Evolutionary conservation across 2,329 filamentous ascomycete genomes (phyloP).

Genomic region (Tolypocladium endophyticum): DNA sequence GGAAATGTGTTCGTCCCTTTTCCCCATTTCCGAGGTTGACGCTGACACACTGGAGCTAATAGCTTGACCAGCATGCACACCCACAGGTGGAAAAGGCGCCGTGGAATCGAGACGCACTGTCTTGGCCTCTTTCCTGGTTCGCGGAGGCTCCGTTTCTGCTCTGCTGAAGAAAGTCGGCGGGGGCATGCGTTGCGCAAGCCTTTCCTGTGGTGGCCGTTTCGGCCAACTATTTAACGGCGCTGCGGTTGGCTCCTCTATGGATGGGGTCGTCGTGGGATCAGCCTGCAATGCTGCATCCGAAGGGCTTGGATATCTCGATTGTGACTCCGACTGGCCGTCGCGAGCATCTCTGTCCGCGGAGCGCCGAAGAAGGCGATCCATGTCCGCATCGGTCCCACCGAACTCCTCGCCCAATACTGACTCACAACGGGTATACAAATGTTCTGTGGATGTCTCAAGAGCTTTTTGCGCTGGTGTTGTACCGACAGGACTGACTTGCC

Average conservation of each 20-base stretch:
- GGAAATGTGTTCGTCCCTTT: background rate
- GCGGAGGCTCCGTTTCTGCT: background rate
- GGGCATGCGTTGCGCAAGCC: background rate
- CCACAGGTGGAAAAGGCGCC: background rate
- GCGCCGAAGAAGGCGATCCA: too few species aligned
- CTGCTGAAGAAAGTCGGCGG: background rate
- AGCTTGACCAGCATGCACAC: background rate
- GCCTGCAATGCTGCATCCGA: background rate
- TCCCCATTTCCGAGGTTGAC: background rate
- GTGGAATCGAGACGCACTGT: background rate
- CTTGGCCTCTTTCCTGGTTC: background rate
- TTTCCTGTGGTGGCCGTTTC: background rate
- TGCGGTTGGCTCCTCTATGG: background rate
- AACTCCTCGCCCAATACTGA: background rate
- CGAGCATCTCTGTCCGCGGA: background rate
- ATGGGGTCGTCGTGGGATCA: background rate
- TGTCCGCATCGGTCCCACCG: background rate
- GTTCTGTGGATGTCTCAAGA: background rate
- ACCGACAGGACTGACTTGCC: background rate
- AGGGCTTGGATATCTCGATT: background rate
- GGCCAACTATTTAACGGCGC: background rate
- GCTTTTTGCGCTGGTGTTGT: background rate
- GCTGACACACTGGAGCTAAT: background rate
- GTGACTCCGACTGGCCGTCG: background rate
- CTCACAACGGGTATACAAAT: background rate